Evolutionary conservation across 2,329 filamentous ascomycete genomes (phyloP), one percentile per base, ranked within the genome.

Genomic region (Fusarium globosum): DNA sequence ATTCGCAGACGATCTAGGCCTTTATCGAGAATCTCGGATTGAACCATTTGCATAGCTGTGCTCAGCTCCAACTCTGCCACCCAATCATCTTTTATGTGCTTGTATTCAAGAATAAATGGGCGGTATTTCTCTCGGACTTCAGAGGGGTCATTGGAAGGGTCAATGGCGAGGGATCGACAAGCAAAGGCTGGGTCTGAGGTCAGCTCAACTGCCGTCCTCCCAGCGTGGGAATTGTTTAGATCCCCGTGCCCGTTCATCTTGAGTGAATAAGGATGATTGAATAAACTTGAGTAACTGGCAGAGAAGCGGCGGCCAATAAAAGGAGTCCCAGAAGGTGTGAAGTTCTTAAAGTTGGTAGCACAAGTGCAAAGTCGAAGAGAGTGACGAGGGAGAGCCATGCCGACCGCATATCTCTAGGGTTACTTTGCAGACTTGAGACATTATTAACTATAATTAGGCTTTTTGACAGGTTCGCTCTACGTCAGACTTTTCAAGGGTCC

Each of bases 141-240:
- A n/a, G 39, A 14, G 0, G 4, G 0, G 3, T 15, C 16, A 6
- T 26, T 4, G 6, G 30, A 26, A 0, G n/a, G 30, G 4, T 36
- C 13, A 26, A 52, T 52, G 33, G 49, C 49, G 13, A 52, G 33
- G 12, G 30, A 52, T 16, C 33, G n/a, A 16, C 21, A 36, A 0
- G 49, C 49, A 3, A 21, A 1, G 0, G n/a, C 9, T 12, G 49
- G 33, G 18, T 36, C 9, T 2, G 33, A 33, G 3, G 13, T 21
- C 18, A 52, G 1, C 0, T 52, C 2, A 0, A 16, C n/a, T 0
- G n/a, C 9, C 9, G 6, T 15, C n/a, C 49, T 52, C 49, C 30
- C 49, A 0, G 33, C 49, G 2, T 52, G 33, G 4, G 49, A 21
- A 1, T 52, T 52, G 2, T 52, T 52, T 0, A 52, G 0, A 4